phyloP scores from a whole-genome alignment of 768 basidiomycete genomes.

The Trametes villosa region DNA sequence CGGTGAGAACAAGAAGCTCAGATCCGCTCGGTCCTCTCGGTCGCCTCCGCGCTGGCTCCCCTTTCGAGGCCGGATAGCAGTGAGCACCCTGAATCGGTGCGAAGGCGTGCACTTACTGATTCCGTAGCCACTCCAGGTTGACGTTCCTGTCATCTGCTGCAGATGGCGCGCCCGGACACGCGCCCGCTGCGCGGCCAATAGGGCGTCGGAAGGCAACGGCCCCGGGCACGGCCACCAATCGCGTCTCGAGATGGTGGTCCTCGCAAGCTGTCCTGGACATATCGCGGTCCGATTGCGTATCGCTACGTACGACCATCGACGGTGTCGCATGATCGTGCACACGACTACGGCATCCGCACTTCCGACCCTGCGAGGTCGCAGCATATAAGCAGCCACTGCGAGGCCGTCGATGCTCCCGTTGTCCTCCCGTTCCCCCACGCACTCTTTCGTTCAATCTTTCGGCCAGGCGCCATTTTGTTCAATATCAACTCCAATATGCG shows the following conservation, averaged over 20 bases:
- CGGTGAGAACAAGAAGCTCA: not conserved
- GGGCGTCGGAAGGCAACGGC: not conserved
- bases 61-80: not conserved
- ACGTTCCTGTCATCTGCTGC: constrained; percentile 4
- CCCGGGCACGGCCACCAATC: not conserved
- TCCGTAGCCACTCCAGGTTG: constrained; percentile 6
- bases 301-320: not conserved
- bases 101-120: constrained; percentile 2
- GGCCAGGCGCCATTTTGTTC: constrained; percentile 13
- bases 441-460: not conserved
- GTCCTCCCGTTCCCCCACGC: not conserved
- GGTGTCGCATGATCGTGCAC: not conserved
- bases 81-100: not conserved
- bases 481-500: not conserved
- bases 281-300: not conserved
- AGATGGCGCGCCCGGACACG: not conserved
- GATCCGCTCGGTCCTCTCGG: constrained; percentile 15
- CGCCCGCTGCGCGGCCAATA: not conserved
- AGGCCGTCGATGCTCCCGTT: not conserved
- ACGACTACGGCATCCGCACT: not conserved
- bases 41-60: not conserved
- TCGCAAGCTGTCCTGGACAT: too few species aligned
- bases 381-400: not conserved
- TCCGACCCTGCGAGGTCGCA: not conserved
- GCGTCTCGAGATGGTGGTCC: not conserved